Evolutionary conservation across 2,329 filamentous ascomycete genomes (phyloP).

Genomic region (Pestalotiopsis sp.): DNA sequence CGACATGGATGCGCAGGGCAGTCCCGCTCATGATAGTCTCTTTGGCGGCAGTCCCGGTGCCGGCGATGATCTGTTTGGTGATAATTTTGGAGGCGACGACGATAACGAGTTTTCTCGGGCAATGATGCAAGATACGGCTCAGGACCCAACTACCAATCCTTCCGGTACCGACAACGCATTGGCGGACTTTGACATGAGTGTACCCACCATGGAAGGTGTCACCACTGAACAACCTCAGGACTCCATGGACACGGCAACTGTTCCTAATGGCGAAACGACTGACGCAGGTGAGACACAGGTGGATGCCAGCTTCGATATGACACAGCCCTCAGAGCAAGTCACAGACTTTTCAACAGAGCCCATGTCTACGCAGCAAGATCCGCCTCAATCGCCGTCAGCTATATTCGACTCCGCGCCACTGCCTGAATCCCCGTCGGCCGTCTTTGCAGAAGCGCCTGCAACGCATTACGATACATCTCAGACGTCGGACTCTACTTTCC

Average conservation of each 20-base stretch:
- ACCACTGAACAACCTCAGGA: background rate
- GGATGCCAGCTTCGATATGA: slow-evolving; percentile 10
- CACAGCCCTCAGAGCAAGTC: slow-evolving; percentile 8
- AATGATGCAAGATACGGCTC: slow-evolving; percentile 54
- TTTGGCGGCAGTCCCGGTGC: slow-evolving; percentile 76
- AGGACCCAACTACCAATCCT: slow-evolving; percentile 28
- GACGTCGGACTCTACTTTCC: slow-evolving; percentile 77
- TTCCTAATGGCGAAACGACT: slow-evolving; percentile 16
- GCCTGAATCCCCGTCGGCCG: slow-evolving; percentile 36
- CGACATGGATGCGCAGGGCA: slow-evolving; percentile 57
- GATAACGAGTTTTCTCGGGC: slow-evolving; percentile 81
- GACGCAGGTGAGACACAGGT: slow-evolving; percentile 5
- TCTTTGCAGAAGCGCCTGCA: slow-evolving; percentile 40
- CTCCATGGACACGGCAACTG: slow-evolving; percentile 22
- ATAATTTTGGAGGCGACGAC: slow-evolving; percentile 81
- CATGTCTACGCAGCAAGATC: slow-evolving; percentile 13
- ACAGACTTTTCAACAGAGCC: slow-evolving; percentile 21
- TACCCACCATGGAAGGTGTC: slow-evolving; percentile 13
- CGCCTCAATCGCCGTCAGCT: slow-evolving; percentile 17
- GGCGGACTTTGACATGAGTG: slow-evolving; percentile 15
- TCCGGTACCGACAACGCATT: slow-evolving; percentile 42
- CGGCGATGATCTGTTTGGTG: slow-evolving; percentile 83
- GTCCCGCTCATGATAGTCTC: slow-evolving; percentile 76
- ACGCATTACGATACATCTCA: slow-evolving; percentile 56
- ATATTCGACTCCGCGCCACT: slow-evolving; percentile 18